Conservation (phyloP, 208 protist genomes). For the Wallacemonas rigidus region DNA sequence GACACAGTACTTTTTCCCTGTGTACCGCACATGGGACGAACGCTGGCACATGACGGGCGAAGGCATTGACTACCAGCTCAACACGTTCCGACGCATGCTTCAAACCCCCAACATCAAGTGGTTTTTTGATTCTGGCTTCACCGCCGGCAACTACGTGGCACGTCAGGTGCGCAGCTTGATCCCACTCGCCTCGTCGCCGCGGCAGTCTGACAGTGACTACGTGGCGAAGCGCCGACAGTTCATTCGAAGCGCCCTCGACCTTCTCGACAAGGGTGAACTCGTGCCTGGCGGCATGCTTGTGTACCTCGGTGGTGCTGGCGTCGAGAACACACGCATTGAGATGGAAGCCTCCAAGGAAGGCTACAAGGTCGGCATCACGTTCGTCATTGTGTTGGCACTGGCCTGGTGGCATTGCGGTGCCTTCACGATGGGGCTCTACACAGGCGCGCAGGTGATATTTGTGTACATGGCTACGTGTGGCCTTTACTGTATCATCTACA, state of each 20-base stretch:
- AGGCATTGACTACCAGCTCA: slow-evolving; percentile 24
- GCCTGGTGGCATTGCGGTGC: slow-evolving; percentile 43
- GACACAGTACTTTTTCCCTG: slow-evolving; percentile 43
- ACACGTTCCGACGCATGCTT: slow-evolving; percentile 33
- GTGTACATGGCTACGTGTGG: slow-evolving; percentile 46
- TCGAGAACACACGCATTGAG: slow-evolving; percentile 32
- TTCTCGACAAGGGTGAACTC: slow-evolving; percentile 3
- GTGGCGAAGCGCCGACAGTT: slow-evolving; percentile 18
- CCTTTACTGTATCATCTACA: slow-evolving; percentile 43
- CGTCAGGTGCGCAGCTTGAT: slow-evolving; percentile 37
- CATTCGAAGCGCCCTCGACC: slow-evolving; percentile 16
- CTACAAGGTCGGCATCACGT: slow-evolving; percentile 45
- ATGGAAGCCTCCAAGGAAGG: slow-evolving; percentile 24
- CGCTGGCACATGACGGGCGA: slow-evolving; percentile 37
- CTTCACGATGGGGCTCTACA: slow-evolving; percentile 42
- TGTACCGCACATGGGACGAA: slow-evolving; percentile 8
- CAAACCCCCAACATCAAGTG: slow-evolving; percentile 46
- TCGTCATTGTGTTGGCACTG: slow-evolving; percentile 36
- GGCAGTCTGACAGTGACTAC: slow-evolving; percentile 12
- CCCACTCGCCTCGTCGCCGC: slow-evolving; percentile 28
- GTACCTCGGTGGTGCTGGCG: slow-evolving; percentile 36
- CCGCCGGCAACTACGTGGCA: slow-evolving; percentile 25
- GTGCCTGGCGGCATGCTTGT: slow-evolving; percentile 20
- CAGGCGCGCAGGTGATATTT: slow-evolving; percentile 30
- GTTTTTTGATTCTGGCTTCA: slow-evolving; percentile 60